Percentiles rank a stretch among this genome's conserved stretches.
Evolutionary conservation across 768 basidiomycete genomes (phyloP).

Genomic region (Tubosaeta brunneosetosa): DNA sequence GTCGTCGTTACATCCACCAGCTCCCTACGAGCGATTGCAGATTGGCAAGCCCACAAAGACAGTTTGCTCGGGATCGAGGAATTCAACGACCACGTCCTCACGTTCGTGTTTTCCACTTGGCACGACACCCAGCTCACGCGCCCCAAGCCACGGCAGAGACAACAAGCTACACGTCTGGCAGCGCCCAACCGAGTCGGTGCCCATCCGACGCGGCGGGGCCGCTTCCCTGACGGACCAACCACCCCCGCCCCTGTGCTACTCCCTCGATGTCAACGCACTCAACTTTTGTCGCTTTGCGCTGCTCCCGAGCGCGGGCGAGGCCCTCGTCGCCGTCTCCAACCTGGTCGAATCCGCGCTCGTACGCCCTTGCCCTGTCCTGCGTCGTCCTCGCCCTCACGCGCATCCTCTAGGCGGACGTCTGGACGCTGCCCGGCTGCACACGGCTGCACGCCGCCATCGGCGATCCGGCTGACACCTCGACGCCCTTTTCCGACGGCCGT

Average conservation of each 20-base stretch:
- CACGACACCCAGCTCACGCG: neutral
- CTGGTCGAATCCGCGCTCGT: slow-evolving; percentile 85
- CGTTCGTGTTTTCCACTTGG: slow-evolving; percentile 48
- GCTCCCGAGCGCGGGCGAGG: slow-evolving; percentile 28
- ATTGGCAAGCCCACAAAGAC: slow-evolving; percentile 78
- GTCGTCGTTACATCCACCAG: slow-evolving; percentile 73
- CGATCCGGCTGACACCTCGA: slow-evolving; percentile 37
- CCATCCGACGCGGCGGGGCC: slow-evolving; percentile 49
- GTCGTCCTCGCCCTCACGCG: neutral
- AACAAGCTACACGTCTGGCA: slow-evolving; percentile 80
- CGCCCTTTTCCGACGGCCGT: slow-evolving; percentile 37
- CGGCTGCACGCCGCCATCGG: slow-evolving; percentile 87
- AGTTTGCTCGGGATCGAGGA: slow-evolving; percentile 77
- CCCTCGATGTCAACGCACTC: slow-evolving; percentile 86
- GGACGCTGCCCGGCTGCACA: slow-evolving; percentile 63
- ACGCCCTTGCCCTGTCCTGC: slow-evolving; percentile 13
- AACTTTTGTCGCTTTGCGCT: slow-evolving; percentile 92
- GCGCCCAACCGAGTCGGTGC: slow-evolving; percentile 44
- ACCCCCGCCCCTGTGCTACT: slow-evolving; percentile 52
- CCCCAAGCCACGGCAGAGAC: slow-evolving; percentile 67
- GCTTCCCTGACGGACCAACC: slow-evolving; percentile 49
- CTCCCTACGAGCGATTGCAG: slow-evolving; percentile 64
- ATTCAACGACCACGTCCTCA: slow-evolving; percentile 61
- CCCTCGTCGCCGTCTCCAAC: slow-evolving; percentile 77
- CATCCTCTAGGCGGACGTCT: slow-evolving; percentile 72